Conservation (phyloP, 768 basidiomycete species). For the Lactarius trivialis region DNA sequence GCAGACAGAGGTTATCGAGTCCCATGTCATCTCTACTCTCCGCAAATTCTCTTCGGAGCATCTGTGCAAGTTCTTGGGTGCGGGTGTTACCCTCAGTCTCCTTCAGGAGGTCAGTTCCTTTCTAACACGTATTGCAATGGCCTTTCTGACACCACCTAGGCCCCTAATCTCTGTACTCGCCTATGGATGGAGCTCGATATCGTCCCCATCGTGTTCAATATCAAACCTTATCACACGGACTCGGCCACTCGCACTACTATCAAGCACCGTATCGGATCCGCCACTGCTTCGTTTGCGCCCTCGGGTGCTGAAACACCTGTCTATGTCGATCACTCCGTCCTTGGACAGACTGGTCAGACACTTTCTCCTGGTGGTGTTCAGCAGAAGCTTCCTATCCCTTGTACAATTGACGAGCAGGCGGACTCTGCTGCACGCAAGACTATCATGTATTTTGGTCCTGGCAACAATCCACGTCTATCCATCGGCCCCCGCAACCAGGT, state of each 20-base stretch:
- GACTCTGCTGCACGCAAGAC: constrained; percentile 83
- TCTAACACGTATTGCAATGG: constrained; percentile 3
- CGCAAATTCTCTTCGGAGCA: constrained; percentile 70
- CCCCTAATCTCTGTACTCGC: constrained; percentile 77
- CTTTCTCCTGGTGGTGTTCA: constrained; percentile 41
- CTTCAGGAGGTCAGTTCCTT: constrained; percentile 51
- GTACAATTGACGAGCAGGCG: constrained; percentile 77
- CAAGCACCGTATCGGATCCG: constrained; percentile 78
- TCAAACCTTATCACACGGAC: constrained; percentile 77
- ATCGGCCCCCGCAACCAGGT: constrained; percentile 85
- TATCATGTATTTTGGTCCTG: constrained; percentile 75
- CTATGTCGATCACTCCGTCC: constrained; percentile 53
- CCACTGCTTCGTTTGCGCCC: constrained; percentile 68
- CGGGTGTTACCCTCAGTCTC: constrained; percentile 66
- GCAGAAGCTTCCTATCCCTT: constrained; percentile 61
- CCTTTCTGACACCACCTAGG: constrained; percentile 34
- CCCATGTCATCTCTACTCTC: constrained; percentile 54
- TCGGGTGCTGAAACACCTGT: constrained; percentile 75
- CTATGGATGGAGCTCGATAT: constrained; percentile 81
- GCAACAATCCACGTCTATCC: constrained; percentile 75
- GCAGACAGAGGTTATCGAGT: constrained; percentile 56
- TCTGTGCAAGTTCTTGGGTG: constrained; percentile 81
- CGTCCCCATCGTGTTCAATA: constrained; percentile 80
- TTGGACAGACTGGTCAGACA: constrained; percentile 27
- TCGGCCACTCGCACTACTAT: constrained; percentile 71